A percentile compares a stretch with the other conserved stretches of the same genome.
These are phyloP conservation scores for Pythium chondricola DNA, from an alignment of 352 stramenopile species.

Conservation along the genomic window DNA sequence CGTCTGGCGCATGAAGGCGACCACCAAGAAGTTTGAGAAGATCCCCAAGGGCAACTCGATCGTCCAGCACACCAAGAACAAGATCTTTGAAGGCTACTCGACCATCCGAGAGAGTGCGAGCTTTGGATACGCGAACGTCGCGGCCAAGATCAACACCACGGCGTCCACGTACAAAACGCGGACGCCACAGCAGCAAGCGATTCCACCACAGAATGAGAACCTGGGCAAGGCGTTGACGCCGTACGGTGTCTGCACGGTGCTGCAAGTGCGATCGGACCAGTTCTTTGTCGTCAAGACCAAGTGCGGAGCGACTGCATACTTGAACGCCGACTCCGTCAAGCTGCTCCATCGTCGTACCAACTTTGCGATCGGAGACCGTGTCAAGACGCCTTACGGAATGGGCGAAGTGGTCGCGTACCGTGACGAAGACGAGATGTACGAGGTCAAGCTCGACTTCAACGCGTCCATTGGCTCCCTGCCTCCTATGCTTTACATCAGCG, in stretches of 20 bases:
- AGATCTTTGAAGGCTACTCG: constrained; percentile 72
- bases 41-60: constrained; percentile 48
- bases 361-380: constrained; percentile 17
- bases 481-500: constrained; percentile 21
- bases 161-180: constrained; percentile 19
- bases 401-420: constrained; percentile 22
- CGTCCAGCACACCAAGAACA: constrained; percentile 79
- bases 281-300: constrained; percentile 27
- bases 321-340: constrained; percentile 24
- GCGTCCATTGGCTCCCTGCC: constrained; percentile 3
- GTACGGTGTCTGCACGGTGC: constrained; percentile 21
- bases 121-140: constrained; percentile 41
- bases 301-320: constrained; percentile 19
- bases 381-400: constrained; percentile 26
- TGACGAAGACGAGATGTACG: constrained; percentile 26
- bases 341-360: constrained; percentile 22
- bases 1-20: constrained; percentile 86
- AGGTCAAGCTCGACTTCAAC: constrained; percentile 20
- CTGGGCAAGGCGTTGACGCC: constrained; percentile 25
- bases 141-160: constrained; percentile 50
- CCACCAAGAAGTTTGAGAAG: constrained; percentile 88
- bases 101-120: constrained; percentile 53
- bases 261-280: constrained; percentile 21
- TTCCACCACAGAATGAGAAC: not conserved
- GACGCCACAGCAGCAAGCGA: not conserved